Base-by-base conservation (phyloP, 2,329 filamentous ascomycete species). In the Chaetomium sp. region DNA sequence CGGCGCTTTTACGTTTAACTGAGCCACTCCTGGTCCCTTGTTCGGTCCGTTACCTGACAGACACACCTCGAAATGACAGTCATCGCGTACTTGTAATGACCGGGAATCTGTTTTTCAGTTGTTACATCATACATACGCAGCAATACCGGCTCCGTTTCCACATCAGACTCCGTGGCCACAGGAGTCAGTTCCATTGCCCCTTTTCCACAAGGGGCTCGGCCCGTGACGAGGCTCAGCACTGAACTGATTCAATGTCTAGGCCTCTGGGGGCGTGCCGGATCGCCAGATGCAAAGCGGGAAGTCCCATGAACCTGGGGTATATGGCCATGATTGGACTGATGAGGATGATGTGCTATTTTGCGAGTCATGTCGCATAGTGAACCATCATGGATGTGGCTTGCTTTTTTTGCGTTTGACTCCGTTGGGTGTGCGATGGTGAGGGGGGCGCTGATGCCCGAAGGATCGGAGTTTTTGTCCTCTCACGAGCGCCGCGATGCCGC, bases 311-410 rank as follows among this genome's bases (percentile, higher is more conserved):
- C 38, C 27, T 35, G 19, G 35, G 12, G 38, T 10, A 4, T 13
- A 25, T 25, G 7, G 38, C 6, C 16, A 42, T 13, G 19, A 12
- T 12, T 23, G 42, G 12, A 25, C 23, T 16, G 27, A n/a, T n/a
- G 13, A 38, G 54, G 42, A 42, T 31, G 12, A 57, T 31, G 60
- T 33, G 3, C 23, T 19, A 19, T 50, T 56, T 27, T 49, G 60
- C 60, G 60, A 63, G 54, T 57, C 60, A 63, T 63, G 54, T 3
- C 25, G 57, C 47, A 54, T 53, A 31, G n/a, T n/a, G n/a, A n/a
- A 19, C 10, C 12, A 19, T 16, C 33, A 33, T 55, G 35, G 35
- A 45, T 31, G 21, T 25, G 29, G 38, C 33, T 57, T 57, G 35
- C 29, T 54, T 33, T 21, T 33, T 21, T 8, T 35, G 7, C 3